Base-by-base conservation (phyloP, 768 basidiomycete species). In the Mycena capillaripes region DNA sequence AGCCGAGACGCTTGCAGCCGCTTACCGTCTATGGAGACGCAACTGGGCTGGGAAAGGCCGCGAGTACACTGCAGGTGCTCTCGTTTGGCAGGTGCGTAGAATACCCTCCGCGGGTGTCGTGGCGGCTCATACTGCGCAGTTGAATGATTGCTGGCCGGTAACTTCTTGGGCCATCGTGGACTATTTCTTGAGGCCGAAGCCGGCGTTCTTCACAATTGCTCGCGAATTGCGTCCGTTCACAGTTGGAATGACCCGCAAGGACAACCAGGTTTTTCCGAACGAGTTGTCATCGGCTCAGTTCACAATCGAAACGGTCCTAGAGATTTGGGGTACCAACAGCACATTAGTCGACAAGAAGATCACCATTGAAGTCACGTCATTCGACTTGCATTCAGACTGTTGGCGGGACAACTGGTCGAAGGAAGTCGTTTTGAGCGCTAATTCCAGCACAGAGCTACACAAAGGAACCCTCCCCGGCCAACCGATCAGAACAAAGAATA, bases 151-250 rank as follows among this genome's bases (percentile, higher is more conserved):
- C 81, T 98, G 96, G 96, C 97, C 97, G 19, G 91, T 91, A 59
- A 96, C 95, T 11, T 96, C 95, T 36, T 98, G 97, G 97, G 91
- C 94, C 5, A 97, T 98, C 76, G 89, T 92, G 42, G 97, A 98
- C 82, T 97, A 97, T 83, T 98, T 96, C 84, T 84, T 97, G 67
- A 88, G 97, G 32, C 97, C 97, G 8, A 98, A 98, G 83, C 96
- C 96, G 1, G 92, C 96, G 0, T 98, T 91, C 83, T 97, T 92
- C 82, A 80, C 95, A 7, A 92, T 98, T 75, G 91, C 93, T 61
- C 91, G 97, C 70, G 96, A 97, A 82, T 88, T 98, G 65, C 87
- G 89, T 36, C 89, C 90, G 0, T 91, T 87, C 83, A 96, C 95
- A 2, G 92, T 97, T 62, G 95, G 95, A 9, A 92, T 96, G 86